These are phyloP conservation scores for Sporodiniella umbellata DNA, from an alignment of 371 early-diverging fungal species.

Conservation along the genomic window DNA sequence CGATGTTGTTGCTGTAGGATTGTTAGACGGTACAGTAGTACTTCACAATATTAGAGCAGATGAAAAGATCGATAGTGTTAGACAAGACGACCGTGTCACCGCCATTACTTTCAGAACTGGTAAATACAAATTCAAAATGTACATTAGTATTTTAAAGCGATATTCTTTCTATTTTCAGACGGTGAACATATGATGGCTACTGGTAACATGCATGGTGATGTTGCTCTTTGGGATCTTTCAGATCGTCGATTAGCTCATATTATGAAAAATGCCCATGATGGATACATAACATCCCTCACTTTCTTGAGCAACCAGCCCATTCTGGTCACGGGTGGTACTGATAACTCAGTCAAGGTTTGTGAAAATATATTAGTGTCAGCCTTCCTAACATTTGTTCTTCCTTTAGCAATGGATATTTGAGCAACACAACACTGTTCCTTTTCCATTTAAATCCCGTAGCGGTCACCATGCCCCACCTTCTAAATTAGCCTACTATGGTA, in stretches of 20 bases:
- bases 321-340: slow-evolving; percentile 82
- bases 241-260: slow-evolving; percentile 70
- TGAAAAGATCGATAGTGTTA: slow-evolving; percentile 67
- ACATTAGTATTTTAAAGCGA: background rate
- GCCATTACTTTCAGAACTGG: slow-evolving; percentile 87
- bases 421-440: slow-evolving; percentile 72
- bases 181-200: slow-evolving; percentile 87
- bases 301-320: slow-evolving; percentile 85
- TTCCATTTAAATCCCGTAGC: slow-evolving; percentile 74
- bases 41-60: slow-evolving; percentile 82
- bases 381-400: background rate
- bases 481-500: slow-evolving; percentile 71
- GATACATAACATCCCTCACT: slow-evolving; percentile 66
- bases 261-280: slow-evolving; percentile 82
- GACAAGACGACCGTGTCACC: slow-evolving; percentile 87
- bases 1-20: slow-evolving; percentile 90
- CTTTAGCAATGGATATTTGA: slow-evolving; percentile 92
- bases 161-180: slow-evolving; percentile 36
- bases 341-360: slow-evolving; percentile 92
- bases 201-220: slow-evolving; percentile 81
- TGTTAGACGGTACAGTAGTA: slow-evolving; percentile 82
- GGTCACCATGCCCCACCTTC: slow-evolving; percentile 90
- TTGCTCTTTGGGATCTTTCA: slow-evolving; percentile 91
- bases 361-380: no score
- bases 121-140: slow-evolving; percentile 9